Percentiles rank a stretch among this genome's conserved stretches.
These are phyloP conservation scores for Diaporthe ampelina DNA, from an alignment of 2,329 filamentous ascomycete species.

Conservation along the genomic window DNA sequence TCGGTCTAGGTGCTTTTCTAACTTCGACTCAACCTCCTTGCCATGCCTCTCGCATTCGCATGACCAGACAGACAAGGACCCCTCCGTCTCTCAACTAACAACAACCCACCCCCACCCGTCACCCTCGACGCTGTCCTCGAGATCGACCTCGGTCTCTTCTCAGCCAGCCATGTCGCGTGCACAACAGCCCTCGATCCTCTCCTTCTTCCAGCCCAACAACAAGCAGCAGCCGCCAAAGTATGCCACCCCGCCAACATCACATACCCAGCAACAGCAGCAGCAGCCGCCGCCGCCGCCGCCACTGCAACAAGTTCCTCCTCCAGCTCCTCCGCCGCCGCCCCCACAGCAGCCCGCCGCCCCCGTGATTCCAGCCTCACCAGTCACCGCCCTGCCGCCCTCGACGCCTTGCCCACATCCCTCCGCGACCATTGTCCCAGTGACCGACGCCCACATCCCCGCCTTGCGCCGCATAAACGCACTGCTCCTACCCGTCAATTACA, in stretches of 20 bases:
- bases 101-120: not conserved
- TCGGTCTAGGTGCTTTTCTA: not conserved
- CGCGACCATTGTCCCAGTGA: constrained; percentile 66
- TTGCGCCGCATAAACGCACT: constrained; percentile 76
- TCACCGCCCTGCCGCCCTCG: constrained; percentile 51
- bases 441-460: constrained; percentile 66
- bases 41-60: constrained; percentile 20
- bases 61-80: not conserved
- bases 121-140: not conserved
- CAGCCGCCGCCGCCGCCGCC: constrained; percentile 40
- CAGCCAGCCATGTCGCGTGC: constrained; percentile 51
- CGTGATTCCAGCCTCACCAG: constrained; percentile 42
- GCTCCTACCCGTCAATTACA: constrained; percentile 74
- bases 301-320: too few species aligned
- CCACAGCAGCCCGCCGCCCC: constrained; percentile 41
- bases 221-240: constrained; percentile 59
- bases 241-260: constrained; percentile 53
- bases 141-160: not conserved
- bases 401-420: constrained; percentile 58
- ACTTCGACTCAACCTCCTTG: not conserved
- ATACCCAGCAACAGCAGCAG: constrained; percentile 43
- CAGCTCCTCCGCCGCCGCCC: constrained; percentile 42
- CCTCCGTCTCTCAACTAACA: not conserved
- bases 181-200: constrained; percentile 68
- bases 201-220: constrained; percentile 68